Evolutionary conservation across 352 stramenopile species (phyloP), one percentile per base, ranked within the genome.

Genomic region (Stramenopiles sp.): DNA sequence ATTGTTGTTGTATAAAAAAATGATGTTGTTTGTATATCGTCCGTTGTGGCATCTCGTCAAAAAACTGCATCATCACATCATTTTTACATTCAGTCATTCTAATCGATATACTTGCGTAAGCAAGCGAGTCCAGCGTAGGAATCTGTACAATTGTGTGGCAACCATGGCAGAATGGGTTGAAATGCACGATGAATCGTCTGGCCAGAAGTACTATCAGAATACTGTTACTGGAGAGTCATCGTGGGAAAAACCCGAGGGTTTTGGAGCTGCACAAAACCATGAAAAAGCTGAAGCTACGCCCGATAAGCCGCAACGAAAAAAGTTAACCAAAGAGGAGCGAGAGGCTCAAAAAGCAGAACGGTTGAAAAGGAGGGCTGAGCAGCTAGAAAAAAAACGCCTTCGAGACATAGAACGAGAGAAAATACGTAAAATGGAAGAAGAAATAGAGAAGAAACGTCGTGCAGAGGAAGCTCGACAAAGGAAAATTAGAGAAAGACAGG

Each of bases 231-330:
- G 71, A 33, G 71, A 78, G 14, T 33, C 71, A 8, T 33, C 71
- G 30, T 78, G 71, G 71, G 71, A 78, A 31, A 78, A 78, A 78
- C 71, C 30, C 8, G 71, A 4, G 14, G 71, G 71, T 78, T 78
- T 78, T 78, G 71, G 14, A 55, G 39, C 39, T 4, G 39, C 4
- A 55, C 14, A 14, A 14, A 4, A 55, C 4, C 39, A 4, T 4
- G 39, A 55, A 55, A 55, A 55, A 55, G 39, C 39, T 55, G 39
- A 14, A 14, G 39, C 14, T 55, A 14, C 14, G 14, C 4, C 4
- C 4, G 14, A 55, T 14, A 55, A 55, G 39, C 39, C 14, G 39
- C 39, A 55, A 55, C 4, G 39, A 55, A 55, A 55, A 55, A n/a
- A 55, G 14, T 55, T 55, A 78, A 78, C 71, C 30, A 78, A 78